A percentile compares a stretch with the other conserved stretches of the same genome.
Conservation (phyloP, 1,139 yeast species). For the Trichomonascaceae sp. region DNA sequence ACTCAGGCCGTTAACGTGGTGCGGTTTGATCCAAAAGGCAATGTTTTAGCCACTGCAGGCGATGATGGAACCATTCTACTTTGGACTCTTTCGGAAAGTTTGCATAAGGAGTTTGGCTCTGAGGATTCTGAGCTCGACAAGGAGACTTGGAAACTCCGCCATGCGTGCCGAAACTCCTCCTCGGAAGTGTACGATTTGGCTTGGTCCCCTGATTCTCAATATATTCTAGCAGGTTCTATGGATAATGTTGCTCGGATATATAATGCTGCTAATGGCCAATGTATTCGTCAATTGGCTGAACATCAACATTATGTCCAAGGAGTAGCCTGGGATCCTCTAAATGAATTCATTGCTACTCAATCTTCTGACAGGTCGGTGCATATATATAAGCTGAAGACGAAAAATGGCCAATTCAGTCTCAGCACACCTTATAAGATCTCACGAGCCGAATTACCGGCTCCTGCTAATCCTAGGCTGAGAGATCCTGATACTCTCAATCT, state of each 20-base stretch:
- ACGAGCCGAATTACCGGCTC: conserved; percentile 39
- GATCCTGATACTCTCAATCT: conserved; percentile 9
- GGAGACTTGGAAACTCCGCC: conserved; percentile 66
- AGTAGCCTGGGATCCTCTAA: conserved; percentile 87
- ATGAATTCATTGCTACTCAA: conserved; percentile 74
- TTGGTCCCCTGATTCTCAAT: conserved; percentile 83
- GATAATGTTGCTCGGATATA: conserved; percentile 76
- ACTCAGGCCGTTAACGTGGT: conserved; percentile 93
- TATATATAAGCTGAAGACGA: conserved; percentile 44
- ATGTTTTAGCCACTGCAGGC: conserved; percentile 77
- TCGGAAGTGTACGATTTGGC: conserved; percentile 64
- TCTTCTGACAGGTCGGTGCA: conserved; percentile 83
- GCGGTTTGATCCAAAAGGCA: conserved; percentile 59
- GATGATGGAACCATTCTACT: conserved; percentile 86
- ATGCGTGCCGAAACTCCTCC: conserved; percentile 54
- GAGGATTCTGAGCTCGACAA: conserved; percentile 42
- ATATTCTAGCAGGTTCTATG: conserved; percentile 84
- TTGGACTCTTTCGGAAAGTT: conserved; percentile 54
- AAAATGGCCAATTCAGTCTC: conserved; percentile 36
- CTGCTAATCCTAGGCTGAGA: conserved; percentile 2
- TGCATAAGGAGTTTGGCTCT: conserved; percentile 48
- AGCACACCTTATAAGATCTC: conserved; percentile 34
- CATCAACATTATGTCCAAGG: conserved; percentile 94
- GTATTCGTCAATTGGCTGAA: conserved; percentile 58
- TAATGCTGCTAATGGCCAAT: conserved; percentile 49